phyloP scores from a whole-genome alignment of 805 yeast species.

The Barnettozyma siamensis region DNA sequence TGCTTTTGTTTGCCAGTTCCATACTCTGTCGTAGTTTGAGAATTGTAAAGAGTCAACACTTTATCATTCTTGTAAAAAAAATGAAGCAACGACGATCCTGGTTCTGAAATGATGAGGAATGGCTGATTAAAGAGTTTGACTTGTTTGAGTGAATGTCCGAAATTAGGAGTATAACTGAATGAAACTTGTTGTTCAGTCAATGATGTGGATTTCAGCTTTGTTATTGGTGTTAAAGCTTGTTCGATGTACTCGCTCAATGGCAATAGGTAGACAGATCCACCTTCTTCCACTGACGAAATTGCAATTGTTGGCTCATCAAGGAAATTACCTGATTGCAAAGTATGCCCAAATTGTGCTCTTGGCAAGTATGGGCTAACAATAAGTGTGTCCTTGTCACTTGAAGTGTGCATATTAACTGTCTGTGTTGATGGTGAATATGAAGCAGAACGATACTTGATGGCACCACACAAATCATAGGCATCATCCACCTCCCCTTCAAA shows the following conservation, averaged over 20 bases:
- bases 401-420: too few species aligned
- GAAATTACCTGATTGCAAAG: slow-evolving; percentile 38
- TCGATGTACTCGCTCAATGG: slow-evolving; percentile 30
- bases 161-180: slow-evolving; percentile 28
- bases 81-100: slow-evolving; percentile 43
- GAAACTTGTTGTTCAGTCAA: slow-evolving; percentile 4
- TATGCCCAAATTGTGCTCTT: slow-evolving; percentile 40
- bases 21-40: slow-evolving; percentile 23
- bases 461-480: slow-evolving; percentile 34
- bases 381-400: neutral
- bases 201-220: neutral
- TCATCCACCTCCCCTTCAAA: slow-evolving; percentile 27
- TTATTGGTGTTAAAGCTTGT: neutral
- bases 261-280: slow-evolving; percentile 41
- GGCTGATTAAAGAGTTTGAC: slow-evolving; percentile 27
- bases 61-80: slow-evolving; percentile 28
- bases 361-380: slow-evolving; percentile 22
- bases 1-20: slow-evolving; percentile 40
- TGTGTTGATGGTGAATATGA: neutral
- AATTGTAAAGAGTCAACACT: slow-evolving; percentile 24
- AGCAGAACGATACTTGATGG: slow-evolving; percentile 6
- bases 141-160: slow-evolving; percentile 37
- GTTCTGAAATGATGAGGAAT: slow-evolving; percentile 42
- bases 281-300: slow-evolving; percentile 41
- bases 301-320: slow-evolving; percentile 38